Evolutionary conservation across 306 rosid genomes (phyloP), one percentile per base, ranked within the genome.

Genomic region (Mimosa pudica): DNA sequence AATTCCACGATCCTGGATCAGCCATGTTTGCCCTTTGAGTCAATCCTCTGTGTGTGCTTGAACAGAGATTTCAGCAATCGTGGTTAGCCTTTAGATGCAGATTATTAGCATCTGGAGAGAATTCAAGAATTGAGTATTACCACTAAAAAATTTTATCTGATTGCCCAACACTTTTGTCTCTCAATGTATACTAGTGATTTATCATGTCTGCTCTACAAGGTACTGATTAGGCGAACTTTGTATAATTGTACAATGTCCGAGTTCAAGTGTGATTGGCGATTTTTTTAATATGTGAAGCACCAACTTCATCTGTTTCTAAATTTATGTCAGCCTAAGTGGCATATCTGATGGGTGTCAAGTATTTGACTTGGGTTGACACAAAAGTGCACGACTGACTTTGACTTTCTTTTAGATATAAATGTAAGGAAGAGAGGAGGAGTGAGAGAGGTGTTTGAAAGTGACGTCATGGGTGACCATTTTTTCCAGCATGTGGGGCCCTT

Each of bases 371-470:
- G 38, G 38, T 69, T 45, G 48, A 41, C 46, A 16, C 49, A 7
- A 5, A 64, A n/a, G 32, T 42, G 13, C 51, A 41, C 10, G 8
- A 8, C 41, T 61, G 13, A 10, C 35, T 60, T 10, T 10, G 63
- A 54, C 30, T 17, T 17, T 54, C 18, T 1, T 70, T n/a, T 5
- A 46, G 5, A 47, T 48, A 46, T 38, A 38, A 38, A 38, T 24
- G 75, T 24, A 2, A 8, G 58, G 20, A 52, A 52, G 58, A 52
- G 14, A 14, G 61, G n/a, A 55, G 83, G 57, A 51, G 36, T 24
- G 69, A 65, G 46, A 55, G 30, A 75, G 52, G 48, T 66, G 64
- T 46, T n/a, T 51, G 16, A 70, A 45, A 75, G 10, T 54, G 72
- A 78, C 72, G 71, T 36, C 51, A 6, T 71, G 30, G 45, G 42